Conservation (phyloP, 1,284 basidiomycete genomes). For the Cryptococcus sp. region DNA sequence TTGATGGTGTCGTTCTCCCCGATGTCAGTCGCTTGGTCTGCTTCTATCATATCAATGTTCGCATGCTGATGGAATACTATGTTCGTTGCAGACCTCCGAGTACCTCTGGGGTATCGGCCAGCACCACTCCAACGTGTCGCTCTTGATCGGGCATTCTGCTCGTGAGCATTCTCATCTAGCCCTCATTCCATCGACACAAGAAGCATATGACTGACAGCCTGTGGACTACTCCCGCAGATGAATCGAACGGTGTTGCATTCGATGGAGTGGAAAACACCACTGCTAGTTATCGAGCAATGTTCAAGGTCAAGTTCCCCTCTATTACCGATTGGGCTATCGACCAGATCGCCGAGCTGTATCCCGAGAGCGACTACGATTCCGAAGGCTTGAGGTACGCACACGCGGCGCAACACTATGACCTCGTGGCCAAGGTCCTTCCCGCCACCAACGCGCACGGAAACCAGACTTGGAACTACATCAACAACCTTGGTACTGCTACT, state of each 20-base stretch:
- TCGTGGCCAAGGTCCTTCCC: constrained; percentile 6
- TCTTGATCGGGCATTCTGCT: constrained; percentile 9
- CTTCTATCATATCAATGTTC: not conserved
- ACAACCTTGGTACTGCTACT: constrained; percentile 7
- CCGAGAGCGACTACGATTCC: constrained; percentile 5
- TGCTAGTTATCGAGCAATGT: constrained; percentile 1
- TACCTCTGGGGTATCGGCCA: constrained; percentile 22
- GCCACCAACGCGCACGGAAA: constrained; percentile 6
- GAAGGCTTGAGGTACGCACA: not conserved
- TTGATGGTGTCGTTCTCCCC: constrained; percentile 59
- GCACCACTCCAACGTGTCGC: constrained; percentile 6
- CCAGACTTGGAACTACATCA: constrained; percentile 10
- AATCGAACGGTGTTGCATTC: not conserved
- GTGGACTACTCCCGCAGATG: not conserved
- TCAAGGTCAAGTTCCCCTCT: constrained; percentile 11
- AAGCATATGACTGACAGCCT: not conserved
- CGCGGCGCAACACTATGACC: constrained; percentile 6
- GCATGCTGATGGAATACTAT: not conserved
- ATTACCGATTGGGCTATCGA: constrained; percentile 11
- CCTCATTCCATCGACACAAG: too few species aligned
- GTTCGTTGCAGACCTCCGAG: constrained; percentile 42
- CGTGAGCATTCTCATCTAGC: not conserved
- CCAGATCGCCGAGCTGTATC: constrained; percentile 8
- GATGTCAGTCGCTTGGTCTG: constrained; percentile 13
- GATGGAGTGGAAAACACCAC: not conserved